phyloP scores from a whole-genome alignment of 805 yeast species.

The Myxozyma udenii region DNA sequence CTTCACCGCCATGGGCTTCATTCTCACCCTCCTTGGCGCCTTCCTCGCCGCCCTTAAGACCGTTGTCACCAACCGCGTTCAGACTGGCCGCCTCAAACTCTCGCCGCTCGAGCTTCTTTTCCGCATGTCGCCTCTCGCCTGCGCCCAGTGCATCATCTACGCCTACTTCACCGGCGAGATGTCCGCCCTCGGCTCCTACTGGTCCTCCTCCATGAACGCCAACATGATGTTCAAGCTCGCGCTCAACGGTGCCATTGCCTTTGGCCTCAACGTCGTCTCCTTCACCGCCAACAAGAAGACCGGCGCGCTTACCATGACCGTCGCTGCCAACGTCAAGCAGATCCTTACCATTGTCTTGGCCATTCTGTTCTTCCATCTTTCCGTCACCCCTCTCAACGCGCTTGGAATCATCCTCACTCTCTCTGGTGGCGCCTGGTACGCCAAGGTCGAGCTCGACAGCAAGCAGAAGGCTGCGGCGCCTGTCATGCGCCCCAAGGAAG shows the following conservation, averaged over 20 bases:
- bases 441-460: slow-evolving; percentile 30
- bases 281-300: slow-evolving; percentile 37
- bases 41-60: slow-evolving; percentile 34
- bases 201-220: slow-evolving; percentile 24
- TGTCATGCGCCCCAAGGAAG: slow-evolving; percentile 20
- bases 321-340: slow-evolving; percentile 36
- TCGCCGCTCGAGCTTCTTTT: slow-evolving; percentile 34
- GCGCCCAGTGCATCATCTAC: slow-evolving; percentile 32
- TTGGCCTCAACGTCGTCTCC: slow-evolving; percentile 34
- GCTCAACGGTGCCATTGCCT: slow-evolving; percentile 34
- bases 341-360: slow-evolving; percentile 35
- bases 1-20: slow-evolving; percentile 34
- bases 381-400: slow-evolving; percentile 33
- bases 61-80: slow-evolving; percentile 35
- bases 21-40: slow-evolving; percentile 34
- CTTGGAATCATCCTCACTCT: slow-evolving; percentile 33
- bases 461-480: slow-evolving; percentile 16
- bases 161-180: slow-evolving; percentile 34
- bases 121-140: slow-evolving; percentile 35
- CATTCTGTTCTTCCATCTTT: slow-evolving; percentile 34
- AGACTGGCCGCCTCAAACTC: slow-evolving; percentile 33
- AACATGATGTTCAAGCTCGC: slow-evolving; percentile 29
- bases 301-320: slow-evolving; percentile 35
- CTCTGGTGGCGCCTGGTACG: slow-evolving; percentile 36
- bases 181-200: slow-evolving; percentile 20